Conservation (phyloP, 116 monocot species). For the Posidonia oceanica region DNA sequence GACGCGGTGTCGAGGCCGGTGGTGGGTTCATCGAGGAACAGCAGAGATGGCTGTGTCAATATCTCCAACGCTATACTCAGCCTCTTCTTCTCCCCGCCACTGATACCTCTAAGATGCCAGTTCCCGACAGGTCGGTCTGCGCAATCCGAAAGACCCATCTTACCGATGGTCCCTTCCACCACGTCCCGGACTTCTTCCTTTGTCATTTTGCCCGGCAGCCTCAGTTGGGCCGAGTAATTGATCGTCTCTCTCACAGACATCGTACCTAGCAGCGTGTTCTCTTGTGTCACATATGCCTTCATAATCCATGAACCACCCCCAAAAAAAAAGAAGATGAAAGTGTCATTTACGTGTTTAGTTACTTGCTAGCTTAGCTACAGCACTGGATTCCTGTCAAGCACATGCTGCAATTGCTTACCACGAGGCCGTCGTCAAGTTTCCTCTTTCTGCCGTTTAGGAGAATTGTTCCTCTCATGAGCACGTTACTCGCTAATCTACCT, state of each 20-base stretch:
- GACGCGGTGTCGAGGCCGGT: slow-evolving; percentile 79
- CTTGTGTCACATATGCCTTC: slow-evolving; percentile 96
- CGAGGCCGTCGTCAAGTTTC: slow-evolving; percentile 60
- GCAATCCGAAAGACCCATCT: slow-evolving; percentile 83
- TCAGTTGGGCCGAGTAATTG: slow-evolving; percentile 64
- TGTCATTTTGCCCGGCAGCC: slow-evolving; percentile 44
- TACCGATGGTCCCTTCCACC: slow-evolving; percentile 45
- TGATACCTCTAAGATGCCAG: slow-evolving; percentile 85
- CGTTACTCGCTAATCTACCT: slow-evolving; percentile 79
- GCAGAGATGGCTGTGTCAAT: slow-evolving; percentile 44
- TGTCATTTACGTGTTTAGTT: not conserved
- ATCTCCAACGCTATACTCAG: slow-evolving; percentile 79
- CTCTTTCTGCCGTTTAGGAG: slow-evolving; percentile 61
- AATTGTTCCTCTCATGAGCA: slow-evolving; percentile 50
- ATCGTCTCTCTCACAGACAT: slow-evolving; percentile 70
- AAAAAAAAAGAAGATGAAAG: not conserved
- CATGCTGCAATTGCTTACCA: slow-evolving; percentile 22
- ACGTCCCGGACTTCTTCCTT: slow-evolving; percentile 23
- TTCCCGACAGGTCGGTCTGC: slow-evolving; percentile 53
- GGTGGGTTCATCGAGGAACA: slow-evolving; percentile 93
- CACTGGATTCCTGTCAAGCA: no score
- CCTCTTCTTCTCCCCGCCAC: slow-evolving; percentile 89
- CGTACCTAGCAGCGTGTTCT: slow-evolving; percentile 62
- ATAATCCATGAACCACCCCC: no score
- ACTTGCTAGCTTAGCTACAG: no score